Evolutionary conservation across 192 early-diverging fungal species (phyloP), one percentile per base, ranked within the genome.

Genomic region (Backusella circina): DNA sequence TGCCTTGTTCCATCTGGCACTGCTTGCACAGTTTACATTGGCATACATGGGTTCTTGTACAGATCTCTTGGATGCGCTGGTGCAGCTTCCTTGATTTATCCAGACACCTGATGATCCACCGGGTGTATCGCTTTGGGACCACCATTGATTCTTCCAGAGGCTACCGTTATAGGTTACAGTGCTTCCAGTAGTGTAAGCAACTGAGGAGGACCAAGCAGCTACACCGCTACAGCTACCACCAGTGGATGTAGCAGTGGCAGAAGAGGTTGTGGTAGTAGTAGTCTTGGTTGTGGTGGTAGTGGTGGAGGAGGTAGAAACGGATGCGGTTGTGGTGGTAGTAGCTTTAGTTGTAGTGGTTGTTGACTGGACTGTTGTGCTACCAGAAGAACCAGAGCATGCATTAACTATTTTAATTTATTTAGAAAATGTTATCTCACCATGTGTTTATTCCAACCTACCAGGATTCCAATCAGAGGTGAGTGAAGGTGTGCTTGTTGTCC

Each of bases 111-210:
- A 67, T 37, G 80, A 36, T 28, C 83, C 77, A n/a, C 77, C 79
- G 31, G 85, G 85, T 35, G 71, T 79, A 18, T 84, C 81, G 7
- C 74, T 75, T 41, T 76, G 75, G 18, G 85, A 79, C 82, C 82
- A 86, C 85, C 85, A 86, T 61, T 72, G 64, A 33, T 83, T 83
- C 26, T 74, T 75, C 79, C 82, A 86, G 36, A 82, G 13, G 57
- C 67, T 73, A 21, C 80, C 80, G 0, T 69, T 64, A 69, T 82
- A 86, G 10, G 80, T 71, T 23, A 82, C 81, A 44, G 71, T 71
- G 65, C 75, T 72, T 0, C 83, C 83, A 21, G 72, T 54, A 28
- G 18, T 68, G 69, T 86, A 86, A 3, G 79, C 65, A n/a, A 69
- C 33, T n/a, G 50, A n/a, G 7, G 72, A 2, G 5, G 77, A 38